Base-by-base conservation (phyloP, 306 rosid genomes). In the Pyrus bretschneideri region DNA sequence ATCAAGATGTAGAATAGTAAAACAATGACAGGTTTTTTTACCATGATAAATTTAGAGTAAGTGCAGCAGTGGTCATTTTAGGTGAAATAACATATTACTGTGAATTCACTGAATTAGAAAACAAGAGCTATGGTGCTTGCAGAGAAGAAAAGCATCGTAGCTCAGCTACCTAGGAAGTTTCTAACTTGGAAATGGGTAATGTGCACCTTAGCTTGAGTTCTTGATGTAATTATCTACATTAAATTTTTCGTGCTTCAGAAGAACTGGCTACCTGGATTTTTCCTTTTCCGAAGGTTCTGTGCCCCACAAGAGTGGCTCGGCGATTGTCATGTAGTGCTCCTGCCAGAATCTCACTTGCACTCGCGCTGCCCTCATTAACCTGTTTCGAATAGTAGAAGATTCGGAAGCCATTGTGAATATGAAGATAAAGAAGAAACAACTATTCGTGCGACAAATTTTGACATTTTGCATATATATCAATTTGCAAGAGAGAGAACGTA, bases 291-390 rank as follows among this genome's bases (percentile, higher is more conserved):
- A 95, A 95, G 66, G 98, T 95, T 83, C 82, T 92, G 90, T 83
- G 88, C 51, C 97, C 97, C 13, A 95, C 97, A 22, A 95, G 97
- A 76, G 85, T 84, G 22, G 98, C 98, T 31, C 97, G 85, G 71
- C 96, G 96, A 12, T 95, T 95, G 84, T 95, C 98, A 72, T 89
- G 97, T 55, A 95, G 88, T 35, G 98, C 98, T 80, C 98, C 98
- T 3, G 97, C 97, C 82, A 95, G 86, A 80, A 95, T 92, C 85
- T 95, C 98, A 25, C 98, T 95, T 65, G 98, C 97, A 81, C 97
- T 95, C 19, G 98, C 98, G 51, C 98, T 95, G 81, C 97, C 96
- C 85, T 95, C 97, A n/a, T 95, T 95, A 44, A 95, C 97, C 98
- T 95, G 80, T 79, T 67, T 65, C 30, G 42, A n/a, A 69, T 52